Conservation (phyloP, 306 rosid species). For the Medicago truncatula region DNA sequence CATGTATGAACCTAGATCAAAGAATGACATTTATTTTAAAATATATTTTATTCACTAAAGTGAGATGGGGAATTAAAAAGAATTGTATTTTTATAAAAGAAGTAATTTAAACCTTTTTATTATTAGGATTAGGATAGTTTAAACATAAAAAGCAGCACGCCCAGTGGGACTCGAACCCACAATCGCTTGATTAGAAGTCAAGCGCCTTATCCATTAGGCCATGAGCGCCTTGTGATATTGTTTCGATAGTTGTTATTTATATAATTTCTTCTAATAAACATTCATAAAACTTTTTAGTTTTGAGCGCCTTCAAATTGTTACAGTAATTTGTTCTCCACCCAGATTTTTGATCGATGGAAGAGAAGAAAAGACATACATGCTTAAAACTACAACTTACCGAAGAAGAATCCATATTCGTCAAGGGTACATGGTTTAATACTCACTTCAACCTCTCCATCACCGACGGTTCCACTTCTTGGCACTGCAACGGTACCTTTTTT, state of each 20-base stretch:
- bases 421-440: constrained; percentile 67
- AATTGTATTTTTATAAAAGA: no score
- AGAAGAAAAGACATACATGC: constrained; percentile 65
- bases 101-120: no score
- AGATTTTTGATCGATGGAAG: constrained; percentile 34
- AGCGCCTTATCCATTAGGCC: constrained; percentile 32
- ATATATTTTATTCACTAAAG: no score
- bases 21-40: no score
- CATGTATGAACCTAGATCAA: no score
- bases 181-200: constrained; percentile 22
- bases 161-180: constrained; percentile 28
- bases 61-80: no score
- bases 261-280: no score
- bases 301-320: no score
- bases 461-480: constrained; percentile 75
- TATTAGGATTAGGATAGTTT: no score
- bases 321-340: background rate
- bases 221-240: background rate
- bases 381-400: constrained; percentile 55
- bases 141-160: no score
- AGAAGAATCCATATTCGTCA: constrained; percentile 60
- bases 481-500: constrained; percentile 59
- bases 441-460: constrained; percentile 76
- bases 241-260: no score
- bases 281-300: no score